A percentile compares a stretch with the other conserved stretches of the same genome.
Conservation (phyloP, 345 rosid genomes). For the Psidium friedrichsthalianum region DNA sequence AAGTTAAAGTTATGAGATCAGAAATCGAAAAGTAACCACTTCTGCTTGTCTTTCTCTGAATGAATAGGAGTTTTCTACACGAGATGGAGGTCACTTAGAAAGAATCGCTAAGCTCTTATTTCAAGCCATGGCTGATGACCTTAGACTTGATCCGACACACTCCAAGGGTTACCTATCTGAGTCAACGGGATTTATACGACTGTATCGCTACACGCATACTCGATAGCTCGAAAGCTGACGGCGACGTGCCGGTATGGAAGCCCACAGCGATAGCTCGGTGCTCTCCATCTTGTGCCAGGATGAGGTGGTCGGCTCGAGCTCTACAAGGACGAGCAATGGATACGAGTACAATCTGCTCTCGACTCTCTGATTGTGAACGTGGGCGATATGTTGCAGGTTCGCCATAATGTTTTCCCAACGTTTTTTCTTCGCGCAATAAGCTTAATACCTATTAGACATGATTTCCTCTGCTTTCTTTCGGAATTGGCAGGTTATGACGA, state of each 20-base stretch:
- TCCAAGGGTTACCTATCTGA: constrained; percentile 27
- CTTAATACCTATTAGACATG: too few relatives aligned
- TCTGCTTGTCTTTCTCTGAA: neutral
- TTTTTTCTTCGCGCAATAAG: too few relatives aligned
- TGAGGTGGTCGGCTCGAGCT: constrained; percentile 58
- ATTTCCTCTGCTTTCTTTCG: too few relatives aligned
- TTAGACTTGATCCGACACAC: constrained; percentile 23
- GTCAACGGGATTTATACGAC: constrained; percentile 40
- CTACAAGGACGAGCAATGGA: constrained; percentile 47
- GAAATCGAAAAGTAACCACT: neutral
- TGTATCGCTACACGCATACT: constrained; percentile 60
- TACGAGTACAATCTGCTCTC: constrained; percentile 33
- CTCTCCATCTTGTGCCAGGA: constrained; percentile 54
- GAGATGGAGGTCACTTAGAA: constrained; percentile 56
- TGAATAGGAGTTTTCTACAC: constrained; percentile 29
- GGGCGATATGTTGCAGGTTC: constrained; percentile 66
- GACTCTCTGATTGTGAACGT: constrained; percentile 47
- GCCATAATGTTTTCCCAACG: too few relatives aligned
- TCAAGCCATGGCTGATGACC: constrained; percentile 30
- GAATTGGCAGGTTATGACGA: constrained; percentile 14
- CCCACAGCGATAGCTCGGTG: constrained; percentile 78
- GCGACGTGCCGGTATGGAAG: constrained; percentile 37
- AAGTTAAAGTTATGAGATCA: neutral
- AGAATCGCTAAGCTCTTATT: constrained; percentile 38
- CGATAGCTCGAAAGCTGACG: neutral